phyloP scores from a whole-genome alignment of 108 stramenopile species.

The Nannochloropsis oceanica region DNA sequence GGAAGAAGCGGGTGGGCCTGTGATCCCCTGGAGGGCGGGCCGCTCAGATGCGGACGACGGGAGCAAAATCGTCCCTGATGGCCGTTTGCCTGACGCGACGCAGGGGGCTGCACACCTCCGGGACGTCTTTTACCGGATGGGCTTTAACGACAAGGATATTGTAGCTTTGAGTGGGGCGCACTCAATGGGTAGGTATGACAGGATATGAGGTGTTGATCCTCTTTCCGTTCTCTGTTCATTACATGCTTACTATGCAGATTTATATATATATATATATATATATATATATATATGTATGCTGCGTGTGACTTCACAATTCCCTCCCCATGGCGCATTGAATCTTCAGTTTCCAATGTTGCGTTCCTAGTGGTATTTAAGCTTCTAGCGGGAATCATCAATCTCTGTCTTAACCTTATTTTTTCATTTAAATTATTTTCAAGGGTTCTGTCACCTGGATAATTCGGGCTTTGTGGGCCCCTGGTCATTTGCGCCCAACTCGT shows the following conservation, averaged over 20 bases:
- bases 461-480: constrained; percentile 81
- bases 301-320: too few relatives aligned
- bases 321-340: constrained; percentile 66
- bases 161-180: background rate
- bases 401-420: background rate
- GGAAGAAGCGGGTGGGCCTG: background rate
- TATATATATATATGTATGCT: background rate
- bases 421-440: background rate
- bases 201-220: background rate
- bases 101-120: constrained; percentile 66
- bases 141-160: constrained; percentile 53
- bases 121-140: constrained; percentile 88
- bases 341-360: constrained; percentile 77
- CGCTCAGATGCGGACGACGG: constrained; percentile 45
- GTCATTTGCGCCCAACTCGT: constrained; percentile 84
- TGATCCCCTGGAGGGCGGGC: constrained; percentile 19
- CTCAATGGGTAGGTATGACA: background rate
- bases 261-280: background rate
- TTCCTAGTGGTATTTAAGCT: constrained; percentile 36
- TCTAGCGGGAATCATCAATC: background rate
- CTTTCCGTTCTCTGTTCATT: background rate
- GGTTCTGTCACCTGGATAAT: constrained; percentile 55
- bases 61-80: constrained; percentile 45
- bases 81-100: constrained; percentile 70
- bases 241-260: background rate